Base-by-base conservation (phyloP, 805 yeast genomes). In the Candida chilensis region DNA sequence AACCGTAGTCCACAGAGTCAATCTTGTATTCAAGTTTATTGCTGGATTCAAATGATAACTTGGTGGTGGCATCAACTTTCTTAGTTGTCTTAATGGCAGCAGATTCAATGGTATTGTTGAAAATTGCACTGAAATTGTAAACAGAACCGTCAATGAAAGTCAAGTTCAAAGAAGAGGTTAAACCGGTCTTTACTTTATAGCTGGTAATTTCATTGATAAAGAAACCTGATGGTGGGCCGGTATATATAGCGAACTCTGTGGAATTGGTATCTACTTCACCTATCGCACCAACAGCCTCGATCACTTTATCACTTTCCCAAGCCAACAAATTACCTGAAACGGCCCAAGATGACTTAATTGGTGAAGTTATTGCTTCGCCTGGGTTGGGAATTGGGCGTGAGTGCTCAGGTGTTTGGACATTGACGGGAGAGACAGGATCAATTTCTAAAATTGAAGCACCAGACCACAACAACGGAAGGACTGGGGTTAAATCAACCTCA, bases 391-490 rank as follows among this genome's bases (percentile, higher is more conserved):
- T 41, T 16, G 54, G 51, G n/a, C n/a, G n/a, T n/a, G n/a, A n/a
- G n/a, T n/a, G n/a, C 27, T 35, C 38, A 18, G 48, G 40, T 9
- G 38, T 36, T n/a, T 37, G 31, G 5, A 34, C 15, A 20, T 33
- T 38, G 22, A 50, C 41, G 16, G 55, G 54, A n/a, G 54, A 43
- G 15, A 46, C 49, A 25, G 48, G 49, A 27, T 37, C 47, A 20
- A 52, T 31, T 17, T 39, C 42, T 16, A 52, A 37, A 9, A 38
- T 32, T 16, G 42, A 35, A 10, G 34, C 44, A 25, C 34, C 48
- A 13, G 34, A 37, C 55, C 56, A 52, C 28, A 52, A 44, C 16
- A 46, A 36, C 5, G 56, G 56, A 32, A 52, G 44, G 20, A 50
- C 36, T 9, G 45, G 32, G 10, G 47, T 32, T 32, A 52, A 47